Evolutionary conservation across 1,284 basidiomycete species (phyloP).

Genomic region (Pseudozyma sp.): DNA sequence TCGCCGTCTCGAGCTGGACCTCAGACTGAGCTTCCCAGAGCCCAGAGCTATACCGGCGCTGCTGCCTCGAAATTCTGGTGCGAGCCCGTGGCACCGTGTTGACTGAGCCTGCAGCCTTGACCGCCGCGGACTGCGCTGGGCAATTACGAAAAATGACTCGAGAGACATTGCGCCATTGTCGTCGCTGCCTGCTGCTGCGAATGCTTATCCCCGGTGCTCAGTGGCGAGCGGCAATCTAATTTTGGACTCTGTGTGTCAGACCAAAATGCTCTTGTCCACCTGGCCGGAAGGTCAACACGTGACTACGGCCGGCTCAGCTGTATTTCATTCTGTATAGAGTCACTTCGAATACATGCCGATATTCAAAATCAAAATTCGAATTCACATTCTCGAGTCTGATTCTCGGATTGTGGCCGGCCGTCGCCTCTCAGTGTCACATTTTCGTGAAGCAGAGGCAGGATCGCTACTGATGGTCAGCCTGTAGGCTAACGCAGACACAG

Average conservation of each 20-base stretch:
- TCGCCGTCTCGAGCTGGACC: conserved; percentile 1
- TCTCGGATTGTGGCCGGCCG: too few species aligned
- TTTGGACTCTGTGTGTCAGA: background rate
- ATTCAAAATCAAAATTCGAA: background rate
- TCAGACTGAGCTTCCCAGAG: conserved; percentile 8
- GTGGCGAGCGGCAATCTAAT: conserved; percentile 5
- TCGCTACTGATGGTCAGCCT: too few species aligned
- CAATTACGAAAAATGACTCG: conserved; percentile 1
- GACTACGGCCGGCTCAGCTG: conserved; percentile 15
- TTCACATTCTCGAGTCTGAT: background rate
- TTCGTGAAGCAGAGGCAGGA: too few species aligned
- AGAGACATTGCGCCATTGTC: background rate
- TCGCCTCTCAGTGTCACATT: too few species aligned
- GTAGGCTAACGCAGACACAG: too few species aligned
- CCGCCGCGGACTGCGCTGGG: conserved; percentile 13
- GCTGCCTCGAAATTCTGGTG: conserved; percentile 24
- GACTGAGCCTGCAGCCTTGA: conserved; percentile 2
- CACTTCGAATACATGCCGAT: too few species aligned
- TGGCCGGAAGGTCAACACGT: background rate
- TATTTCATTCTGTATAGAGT: background rate
- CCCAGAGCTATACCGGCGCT: conserved; percentile 17
- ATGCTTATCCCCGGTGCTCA: conserved; percentile 9
- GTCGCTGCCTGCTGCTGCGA: background rate
- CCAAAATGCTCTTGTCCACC: background rate
- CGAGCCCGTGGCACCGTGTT: background rate